These are phyloP conservation scores for Polytolypa hystricis DNA, from an alignment of 2,329 filamentous ascomycete species.

Conservation along the genomic window DNA sequence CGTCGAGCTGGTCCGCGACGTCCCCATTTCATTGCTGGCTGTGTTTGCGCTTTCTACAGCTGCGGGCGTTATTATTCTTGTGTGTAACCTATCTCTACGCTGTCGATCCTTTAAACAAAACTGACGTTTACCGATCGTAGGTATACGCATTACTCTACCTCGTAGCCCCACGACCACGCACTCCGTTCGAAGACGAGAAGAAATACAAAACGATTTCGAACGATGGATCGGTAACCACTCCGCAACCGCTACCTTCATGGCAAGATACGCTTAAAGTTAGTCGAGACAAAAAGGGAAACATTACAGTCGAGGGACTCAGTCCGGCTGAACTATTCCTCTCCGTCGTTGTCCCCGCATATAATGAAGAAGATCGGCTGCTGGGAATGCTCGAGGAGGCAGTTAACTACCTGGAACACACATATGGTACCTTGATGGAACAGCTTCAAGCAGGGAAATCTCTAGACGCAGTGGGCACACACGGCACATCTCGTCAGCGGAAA, in stretches of 20 bases:
- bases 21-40: conserved; percentile 22
- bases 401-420: conserved; percentile 66
- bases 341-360: conserved; percentile 89
- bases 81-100: conserved; percentile 16
- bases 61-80: conserved; percentile 23
- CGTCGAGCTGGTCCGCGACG: conserved; percentile 17
- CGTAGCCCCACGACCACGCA: conserved; percentile 70
- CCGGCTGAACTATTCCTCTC: conserved; percentile 76
- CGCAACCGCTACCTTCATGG: conserved; percentile 68
- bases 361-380: conserved; percentile 73
- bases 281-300: conserved; percentile 31
- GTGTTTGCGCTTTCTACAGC: conserved; percentile 19
- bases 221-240: conserved; percentile 46
- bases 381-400: conserved; percentile 87
- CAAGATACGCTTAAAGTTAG: conserved; percentile 62
- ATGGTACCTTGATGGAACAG: conserved; percentile 42
- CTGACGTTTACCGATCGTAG: conserved; percentile 30
- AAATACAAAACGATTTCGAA: conserved; percentile 65
- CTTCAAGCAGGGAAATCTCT: conserved; percentile 9
- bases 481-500: conserved; percentile 17
- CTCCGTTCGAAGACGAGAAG: conserved; percentile 67
- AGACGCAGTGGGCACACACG: conserved; percentile 8
- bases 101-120: too few relatives aligned
- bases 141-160: conserved; percentile 58
- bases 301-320: too few relatives aligned